Evolutionary conservation across 805 yeast genomes (phyloP).

Genomic region (Hyphopichia homilentoma): DNA sequence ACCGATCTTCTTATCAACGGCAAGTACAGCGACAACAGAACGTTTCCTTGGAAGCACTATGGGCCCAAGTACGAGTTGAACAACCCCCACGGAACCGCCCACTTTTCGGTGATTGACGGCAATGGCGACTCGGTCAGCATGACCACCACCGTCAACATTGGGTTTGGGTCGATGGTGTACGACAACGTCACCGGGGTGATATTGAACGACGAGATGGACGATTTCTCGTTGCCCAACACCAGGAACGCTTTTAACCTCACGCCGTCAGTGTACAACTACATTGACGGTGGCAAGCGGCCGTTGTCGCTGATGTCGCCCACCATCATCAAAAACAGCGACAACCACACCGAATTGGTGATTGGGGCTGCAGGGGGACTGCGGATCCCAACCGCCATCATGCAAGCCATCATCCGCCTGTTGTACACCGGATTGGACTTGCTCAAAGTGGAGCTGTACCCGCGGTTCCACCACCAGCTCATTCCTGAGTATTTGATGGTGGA

Average conservation of each 20-base stretch:
- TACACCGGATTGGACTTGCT: constrained; percentile 56
- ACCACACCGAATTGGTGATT: constrained; percentile 57
- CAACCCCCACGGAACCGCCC: constrained; percentile 90
- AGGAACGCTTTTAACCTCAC: constrained; percentile 75
- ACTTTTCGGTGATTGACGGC: constrained; percentile 73
- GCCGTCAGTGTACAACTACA: constrained; percentile 78
- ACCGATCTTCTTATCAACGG: constrained; percentile 33
- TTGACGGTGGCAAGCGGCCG: constrained; percentile 77
- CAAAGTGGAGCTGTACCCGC: constrained; percentile 71
- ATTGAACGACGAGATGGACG: constrained; percentile 92
- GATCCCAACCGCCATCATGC: constrained; percentile 78
- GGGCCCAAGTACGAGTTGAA: constrained; percentile 72
- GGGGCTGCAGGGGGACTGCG: constrained; percentile 97
- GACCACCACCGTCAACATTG: constrained; percentile 83
- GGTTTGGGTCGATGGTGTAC: constrained; percentile 79
- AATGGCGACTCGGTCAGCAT: constrained; percentile 75
- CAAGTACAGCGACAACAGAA: constrained; percentile 51
- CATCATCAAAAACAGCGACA: constrained; percentile 34
- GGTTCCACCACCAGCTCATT: constrained; percentile 85
- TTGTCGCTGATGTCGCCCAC: constrained; percentile 81
- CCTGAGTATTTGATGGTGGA: constrained; percentile 71
- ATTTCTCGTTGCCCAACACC: constrained; percentile 69
- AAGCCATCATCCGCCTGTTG: constrained; percentile 67
- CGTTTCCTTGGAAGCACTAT: constrained; percentile 70
- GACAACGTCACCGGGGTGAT: constrained; percentile 81